phyloP scores from a whole-genome alignment of 1,139 yeast species.

The Taphrina communis region DNA sequence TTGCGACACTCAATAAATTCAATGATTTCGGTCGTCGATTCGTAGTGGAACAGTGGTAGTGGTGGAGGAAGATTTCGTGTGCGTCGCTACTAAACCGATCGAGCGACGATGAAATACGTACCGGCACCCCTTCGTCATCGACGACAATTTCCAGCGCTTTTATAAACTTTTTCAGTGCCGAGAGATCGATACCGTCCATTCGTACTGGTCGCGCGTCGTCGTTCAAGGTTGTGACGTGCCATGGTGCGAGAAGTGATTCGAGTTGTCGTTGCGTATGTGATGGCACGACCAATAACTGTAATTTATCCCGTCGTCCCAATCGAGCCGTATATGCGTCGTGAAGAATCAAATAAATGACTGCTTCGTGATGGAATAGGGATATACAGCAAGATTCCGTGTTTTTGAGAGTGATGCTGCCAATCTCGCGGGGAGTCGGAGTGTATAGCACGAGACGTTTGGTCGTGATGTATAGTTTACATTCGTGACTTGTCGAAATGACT shows the following conservation, averaged over 20 bases:
- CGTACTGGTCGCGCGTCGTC: neutral
- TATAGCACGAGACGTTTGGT: neutral
- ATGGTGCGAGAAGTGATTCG: neutral
- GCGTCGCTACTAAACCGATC: conserved; percentile 4
- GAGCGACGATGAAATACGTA: neutral
- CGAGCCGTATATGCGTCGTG: neutral
- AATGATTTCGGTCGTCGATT: neutral
- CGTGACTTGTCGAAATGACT: neutral
- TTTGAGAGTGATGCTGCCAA: neutral
- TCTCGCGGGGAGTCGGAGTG: neutral
- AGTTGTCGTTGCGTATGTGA: neutral
- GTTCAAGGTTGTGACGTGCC: neutral
- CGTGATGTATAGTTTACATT: conserved; percentile 5
- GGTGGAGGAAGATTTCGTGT: neutral
- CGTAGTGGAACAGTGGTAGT: too few species aligned
- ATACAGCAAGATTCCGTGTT: neutral
- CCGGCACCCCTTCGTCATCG: neutral
- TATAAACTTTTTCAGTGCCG: neutral
- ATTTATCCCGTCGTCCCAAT: neutral
- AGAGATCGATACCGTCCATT: neutral
- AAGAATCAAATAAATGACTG: neutral
- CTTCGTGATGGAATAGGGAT: neutral
- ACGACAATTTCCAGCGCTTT: neutral
- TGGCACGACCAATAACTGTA: neutral
- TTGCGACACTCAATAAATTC: neutral